Evolutionary conservation across 2,329 filamentous ascomycete genomes (phyloP), one percentile per base, ranked within the genome.

Genomic region (Plectosphaerella cucumerina): DNA sequence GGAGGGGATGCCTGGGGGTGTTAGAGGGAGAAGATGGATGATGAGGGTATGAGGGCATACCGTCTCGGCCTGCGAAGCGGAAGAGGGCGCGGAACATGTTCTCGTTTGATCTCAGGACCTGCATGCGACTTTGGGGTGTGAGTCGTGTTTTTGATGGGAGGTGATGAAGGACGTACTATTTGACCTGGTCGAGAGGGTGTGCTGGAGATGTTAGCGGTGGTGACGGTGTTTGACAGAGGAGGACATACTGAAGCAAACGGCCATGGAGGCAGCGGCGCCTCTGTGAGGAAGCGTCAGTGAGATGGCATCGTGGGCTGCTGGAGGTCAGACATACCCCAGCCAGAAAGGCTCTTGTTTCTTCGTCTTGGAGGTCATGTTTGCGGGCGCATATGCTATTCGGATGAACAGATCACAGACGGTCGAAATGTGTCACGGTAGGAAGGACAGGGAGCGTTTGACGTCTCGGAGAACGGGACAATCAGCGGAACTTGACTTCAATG

Each of bases 141-240:
- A 47, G 53, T 44, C 12, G 15, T 44, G 15, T 26, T 18, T 12
- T 20, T 31, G n/a, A 20, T 18, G 10, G 39, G 15, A 18, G 20
- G 39, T n/a, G n/a, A 42, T 18, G 39, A 5, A 18, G 11, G 3
- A 52, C 65, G 56, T 46, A 71, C 70, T 74, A 74, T 64, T 74
- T 74, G 0, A 71, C 73, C 50, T 74, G 70, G 44, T 74, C 71
- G 2, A 74, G 53, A 12, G 71, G 72, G 52, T 73, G 71, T n/a
- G 71, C 70, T 72, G 39, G 21, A 4, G 0, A 21, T 6, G 18
- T 6, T 15, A 33, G 3, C 3, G 12, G 2, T 3, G 31, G 1
- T 1, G n/a, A 14, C 31, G 21, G 3, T 23, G 18, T 8, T 44
- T 12, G 21, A 8, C 2, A 44, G 10, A 26, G 18, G 11, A 5